Evolutionary conservation across 768 basidiomycete species (phyloP).

Genomic region (Mycena rebaudengoi): DNA sequence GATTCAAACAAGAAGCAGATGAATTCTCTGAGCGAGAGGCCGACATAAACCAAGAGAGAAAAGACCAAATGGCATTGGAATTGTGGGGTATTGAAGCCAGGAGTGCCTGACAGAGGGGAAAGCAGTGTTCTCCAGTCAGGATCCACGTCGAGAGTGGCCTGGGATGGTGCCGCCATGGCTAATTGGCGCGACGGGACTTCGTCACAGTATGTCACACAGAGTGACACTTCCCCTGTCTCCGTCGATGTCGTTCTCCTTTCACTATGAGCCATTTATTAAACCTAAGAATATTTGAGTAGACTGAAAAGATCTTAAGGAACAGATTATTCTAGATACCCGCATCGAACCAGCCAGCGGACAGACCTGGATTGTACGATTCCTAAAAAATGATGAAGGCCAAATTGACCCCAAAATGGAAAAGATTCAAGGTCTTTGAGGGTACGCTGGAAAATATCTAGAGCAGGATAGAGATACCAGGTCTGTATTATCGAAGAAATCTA

Average conservation of each 20-base stretch:
- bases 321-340: background rate
- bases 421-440: background rate
- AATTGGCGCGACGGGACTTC: background rate
- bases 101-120: background rate
- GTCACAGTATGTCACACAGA: background rate
- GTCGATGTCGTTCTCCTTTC: background rate
- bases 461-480: background rate
- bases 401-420: background rate
- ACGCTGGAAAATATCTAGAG: background rate
- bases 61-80: background rate
- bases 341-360: background rate
- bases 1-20: background rate
- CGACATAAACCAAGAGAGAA: background rate
- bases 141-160: background rate
- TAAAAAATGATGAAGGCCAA: background rate
- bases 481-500: background rate
- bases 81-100: background rate
- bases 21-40: background rate
- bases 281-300: background rate
- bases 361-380: background rate
- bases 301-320: background rate
- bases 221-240: background rate
- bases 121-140: background rate
- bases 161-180: background rate
- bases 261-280: background rate